Evolutionary conservation across 139 green algal genomes (phyloP).

Genomic region (Chlamydomonas sphaeroides): DNA sequence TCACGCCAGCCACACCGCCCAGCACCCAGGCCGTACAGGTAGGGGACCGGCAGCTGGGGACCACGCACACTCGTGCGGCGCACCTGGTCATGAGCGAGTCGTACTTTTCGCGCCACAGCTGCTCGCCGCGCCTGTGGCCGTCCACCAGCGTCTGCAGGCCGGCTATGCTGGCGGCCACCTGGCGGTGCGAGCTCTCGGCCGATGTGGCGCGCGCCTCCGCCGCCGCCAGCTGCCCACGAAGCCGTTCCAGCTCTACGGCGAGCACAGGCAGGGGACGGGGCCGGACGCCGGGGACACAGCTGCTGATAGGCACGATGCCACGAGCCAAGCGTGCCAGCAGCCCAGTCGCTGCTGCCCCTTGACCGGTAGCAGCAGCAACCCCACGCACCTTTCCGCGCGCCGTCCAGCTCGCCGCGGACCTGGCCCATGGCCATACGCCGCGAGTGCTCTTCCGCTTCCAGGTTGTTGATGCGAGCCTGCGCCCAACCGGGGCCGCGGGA

Average conservation of each 20-base stretch:
- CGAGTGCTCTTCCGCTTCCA: conserved; percentile 47
- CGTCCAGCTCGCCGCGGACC: conserved; percentile 41
- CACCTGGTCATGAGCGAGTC: conserved; percentile 44
- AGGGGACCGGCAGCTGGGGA: too few relatives aligned
- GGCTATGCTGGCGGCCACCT: background rate
- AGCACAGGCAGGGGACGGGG: too few relatives aligned
- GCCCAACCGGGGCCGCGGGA: too few relatives aligned
- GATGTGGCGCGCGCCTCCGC: background rate
- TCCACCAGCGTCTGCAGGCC: conserved; percentile 21
- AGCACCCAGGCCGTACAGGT: too few relatives aligned
- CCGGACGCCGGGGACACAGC: too few relatives aligned
- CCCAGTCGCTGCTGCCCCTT: too few relatives aligned
- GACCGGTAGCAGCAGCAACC: too few relatives aligned
- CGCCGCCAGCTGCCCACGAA: background rate
- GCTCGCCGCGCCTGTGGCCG: conserved; percentile 33
- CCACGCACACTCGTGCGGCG: too few relatives aligned
- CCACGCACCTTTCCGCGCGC: background rate
- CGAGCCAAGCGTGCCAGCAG: too few relatives aligned
- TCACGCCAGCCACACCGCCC: background rate
- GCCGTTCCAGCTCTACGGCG: conserved; percentile 15
- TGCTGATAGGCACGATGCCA: too few relatives aligned
- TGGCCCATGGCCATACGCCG: conserved; percentile 32
- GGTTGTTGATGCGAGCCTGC: conserved; percentile 45
- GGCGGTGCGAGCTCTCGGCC: background rate
- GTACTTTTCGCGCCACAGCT: conserved; percentile 51